Evolutionary conservation across 306 rosid species (phyloP), one percentile per base, ranked within the genome.

Genomic region (Rosa lucieae): DNA sequence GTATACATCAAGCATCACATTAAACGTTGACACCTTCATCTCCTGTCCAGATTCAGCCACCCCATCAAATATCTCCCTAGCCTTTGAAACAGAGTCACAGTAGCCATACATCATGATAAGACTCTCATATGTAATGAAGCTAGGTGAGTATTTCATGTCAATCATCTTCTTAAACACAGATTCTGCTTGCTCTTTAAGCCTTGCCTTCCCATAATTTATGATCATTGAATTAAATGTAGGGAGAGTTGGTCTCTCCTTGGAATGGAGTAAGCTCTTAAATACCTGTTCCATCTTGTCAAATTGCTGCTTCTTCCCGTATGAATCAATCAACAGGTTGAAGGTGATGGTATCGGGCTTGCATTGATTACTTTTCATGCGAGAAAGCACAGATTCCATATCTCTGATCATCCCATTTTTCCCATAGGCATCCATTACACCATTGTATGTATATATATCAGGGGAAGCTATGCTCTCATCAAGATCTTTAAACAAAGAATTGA

Each of bases 251-350:
- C 73, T 87, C 91, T 87, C 94, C 88, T 83, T 95, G 79, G 99
- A 92, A 39, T 47, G 85, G 20, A 91, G 79, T 63, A 95, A 87
- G 86, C 99, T 92, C 90, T 84, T 92, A 67, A 88, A 92, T 8
- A 95, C 99, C 83, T 95, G 97, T 79, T 95, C 99, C 99, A 95
- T 95, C 90, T 92, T 95, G 7, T 86, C 90, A 66, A 95, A 92
- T 56, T 91, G 87, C 78, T 95, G 99, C 84, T 85, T 92, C 89
- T 91, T 92, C 75, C 99, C 99, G 61, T 95, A 95, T 1, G 99
- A 84, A 89, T 95, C 97, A 68, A 95, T 92, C 74, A 95, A 84
- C 87, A 90, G 67, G 79, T 92, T 92, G 52, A 91, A 92, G 62
- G 99, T 90, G 78, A 95, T 95, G 63, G 87, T 83, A 84, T 95